Base-by-base conservation (phyloP, 306 rosid species). In the Medicago lupulina region DNA sequence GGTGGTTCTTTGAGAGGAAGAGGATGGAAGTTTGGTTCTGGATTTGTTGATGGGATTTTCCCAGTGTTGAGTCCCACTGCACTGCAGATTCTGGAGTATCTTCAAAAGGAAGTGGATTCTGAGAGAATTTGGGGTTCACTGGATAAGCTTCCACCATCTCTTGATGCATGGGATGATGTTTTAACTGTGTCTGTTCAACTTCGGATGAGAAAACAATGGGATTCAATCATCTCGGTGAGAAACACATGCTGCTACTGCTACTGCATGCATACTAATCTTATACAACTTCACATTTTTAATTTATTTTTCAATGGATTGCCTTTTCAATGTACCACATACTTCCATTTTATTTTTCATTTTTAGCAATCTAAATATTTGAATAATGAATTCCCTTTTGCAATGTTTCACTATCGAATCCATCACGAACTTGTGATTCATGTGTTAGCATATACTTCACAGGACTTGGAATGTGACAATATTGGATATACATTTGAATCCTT, bases 11-110 rank as follows among this genome's bases (percentile, higher is more conserved):
- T 92, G 79, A 88, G 98, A 81, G 97, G 98, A 69, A 76, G 86
- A 54, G 97, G 98, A 58, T 95, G 97, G 97, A 89, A 90, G 81
- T 92, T 84, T 40, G 98, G 98, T 82, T 95, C 98, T 40, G 98
- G 98, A 5, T 95, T 95, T 83, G 97, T 95, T 16, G 98, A 95
- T 76, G 97, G 97, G 23, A 84, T 92, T 67, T 95, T 95, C 74
- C 98, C 96, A 0, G 93, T 92, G 57, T 73, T 95, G 86, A 87
- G 98, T 74, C 91, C 96, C 25, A 82, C 78, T 67, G 97, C 89
- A 39, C 84, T 78, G 83, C 53, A 81, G 83, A 86, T 92, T 78
- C 78, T 95, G 79, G 96, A 90, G 15, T 81, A 80, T 64, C 79
- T 90, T 43, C 90, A 85, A 67, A 87, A 79, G 47, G 90, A 86